Evolutionary conservation across 805 yeast species (phyloP).

Genomic region (Sugiyamaella marilandica): DNA sequence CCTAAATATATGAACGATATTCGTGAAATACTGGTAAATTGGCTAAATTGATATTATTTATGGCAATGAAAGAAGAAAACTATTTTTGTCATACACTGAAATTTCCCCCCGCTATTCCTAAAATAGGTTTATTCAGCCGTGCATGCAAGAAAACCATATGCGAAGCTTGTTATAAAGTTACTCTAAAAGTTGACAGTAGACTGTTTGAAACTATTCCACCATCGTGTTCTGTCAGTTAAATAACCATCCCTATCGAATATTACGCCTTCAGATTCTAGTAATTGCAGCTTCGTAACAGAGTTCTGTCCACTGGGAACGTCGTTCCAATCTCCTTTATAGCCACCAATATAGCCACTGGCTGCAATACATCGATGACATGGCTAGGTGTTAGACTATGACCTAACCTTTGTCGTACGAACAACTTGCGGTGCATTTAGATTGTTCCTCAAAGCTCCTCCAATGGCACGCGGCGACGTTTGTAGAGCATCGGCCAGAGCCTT

Average conservation of each 20-base stretch:
- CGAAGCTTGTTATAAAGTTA: too few relatives aligned
- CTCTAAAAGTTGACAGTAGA: too few relatives aligned
- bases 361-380: conserved; percentile 13
- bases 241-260: conserved; percentile 3
- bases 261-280: conserved; percentile 7
- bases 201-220: conserved; percentile 8
- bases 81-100: too few relatives aligned
- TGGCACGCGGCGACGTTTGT: conserved; percentile 9
- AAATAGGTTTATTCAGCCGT: too few relatives aligned
- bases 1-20: too few relatives aligned
- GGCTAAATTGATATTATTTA: too few relatives aligned
- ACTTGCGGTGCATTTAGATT: conserved; percentile 10
- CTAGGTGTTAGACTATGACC: not conserved
- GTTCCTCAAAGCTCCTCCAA: conserved; percentile 9
- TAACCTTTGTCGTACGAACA: not conserved
- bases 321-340: conserved; percentile 10
- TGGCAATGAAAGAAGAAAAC: too few relatives aligned
- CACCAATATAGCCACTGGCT: conserved; percentile 8
- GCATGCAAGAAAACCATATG: too few relatives aligned
- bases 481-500: conserved; percentile 5
- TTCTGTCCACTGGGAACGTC: conserved; percentile 9
- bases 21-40: too few relatives aligned
- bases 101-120: too few relatives aligned
- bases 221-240: conserved; percentile 1
- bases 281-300: not conserved